Evolutionary conservation across 2,329 filamentous ascomycete genomes (phyloP).

Genomic region (Ceratocystis cubensis): DNA sequence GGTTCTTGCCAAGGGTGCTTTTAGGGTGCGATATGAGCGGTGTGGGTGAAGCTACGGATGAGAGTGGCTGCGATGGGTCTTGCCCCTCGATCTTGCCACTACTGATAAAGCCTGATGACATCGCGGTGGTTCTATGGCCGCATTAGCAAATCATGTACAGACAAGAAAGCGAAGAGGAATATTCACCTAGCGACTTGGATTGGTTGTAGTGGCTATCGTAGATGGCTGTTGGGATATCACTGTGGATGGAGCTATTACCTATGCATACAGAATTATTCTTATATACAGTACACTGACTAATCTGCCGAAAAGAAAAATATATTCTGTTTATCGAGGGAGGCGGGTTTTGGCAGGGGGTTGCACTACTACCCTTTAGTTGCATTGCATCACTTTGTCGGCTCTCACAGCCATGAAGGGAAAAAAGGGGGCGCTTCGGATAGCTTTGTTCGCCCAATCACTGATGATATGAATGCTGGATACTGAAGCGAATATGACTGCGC

Average conservation of each 20-base stretch:
- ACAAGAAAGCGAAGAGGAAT: background rate
- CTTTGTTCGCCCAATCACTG: background rate
- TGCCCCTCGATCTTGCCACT: slow-evolving; percentile 38
- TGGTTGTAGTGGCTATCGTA: background rate
- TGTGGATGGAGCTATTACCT: background rate
- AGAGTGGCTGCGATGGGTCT: slow-evolving; percentile 20
- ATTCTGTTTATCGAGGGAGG: too few species aligned
- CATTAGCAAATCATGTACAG: background rate
- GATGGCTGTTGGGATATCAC: background rate
- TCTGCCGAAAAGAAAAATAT: too few species aligned
- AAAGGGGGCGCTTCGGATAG: background rate
- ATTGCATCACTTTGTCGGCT: background rate
- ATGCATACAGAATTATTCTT: background rate
- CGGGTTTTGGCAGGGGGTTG: background rate
- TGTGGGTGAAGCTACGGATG: slow-evolving; percentile 9
- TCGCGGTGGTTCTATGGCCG: slow-evolving; percentile 24
- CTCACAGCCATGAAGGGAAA: background rate
- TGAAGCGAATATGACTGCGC: background rate
- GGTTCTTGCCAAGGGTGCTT: slow-evolving; percentile 23
- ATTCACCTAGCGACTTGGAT: background rate
- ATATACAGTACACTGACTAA: slow-evolving; percentile 9
- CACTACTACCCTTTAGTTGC: background rate
- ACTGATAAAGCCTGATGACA: slow-evolving; percentile 46
- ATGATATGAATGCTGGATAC: background rate
- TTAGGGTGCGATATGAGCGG: slow-evolving; percentile 22